Evolutionary conservation across 441 rosid genomes (phyloP), one percentile per base, ranked within the genome.

Genomic region (Hypseocharis bilobata): DNA sequence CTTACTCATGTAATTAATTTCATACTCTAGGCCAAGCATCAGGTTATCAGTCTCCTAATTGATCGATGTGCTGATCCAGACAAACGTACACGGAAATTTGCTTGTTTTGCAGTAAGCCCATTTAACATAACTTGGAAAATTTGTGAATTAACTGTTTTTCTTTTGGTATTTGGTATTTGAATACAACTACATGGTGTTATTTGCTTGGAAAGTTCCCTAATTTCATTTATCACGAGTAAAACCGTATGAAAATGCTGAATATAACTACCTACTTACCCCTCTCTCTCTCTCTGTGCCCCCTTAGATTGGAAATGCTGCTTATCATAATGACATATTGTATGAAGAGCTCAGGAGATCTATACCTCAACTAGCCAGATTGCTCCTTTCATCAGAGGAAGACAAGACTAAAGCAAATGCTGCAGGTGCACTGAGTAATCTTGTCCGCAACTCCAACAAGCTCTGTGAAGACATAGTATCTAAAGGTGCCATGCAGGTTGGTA

Each of bases 381-480:
- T 94, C 79, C 80, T 88, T 65, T 82, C 92, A 22, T 80, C 81
- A 0, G 94, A 89, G 76, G 99, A 91, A 79, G 97, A 91, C 82
- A 94, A 94, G 82, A 94, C 98, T 40, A 94, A 86, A 79, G 96
- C 94, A 68, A 94, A 94, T 76, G 98, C 98, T 59, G 96, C 98
- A 3, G 99, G 98, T 67, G 99, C 98, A 23, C 71, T 94, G 52
- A 91, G 98, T 73, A 94, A 94, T 80, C 99, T 94, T 29, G 96
- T 91, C 45, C 98, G 98, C 57, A 94, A 94, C 72, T 91, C 99
- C 14, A 86, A 83, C 81, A 85, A 78, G 70, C 91, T 94, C 30
- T 89, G 96, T 62, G 96, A 86, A 72, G 99, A 94, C 75, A 89
- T 94, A 14, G 86, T 91, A 72, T 81, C 91, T 34, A 83, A 84